Conservation (phyloP, 768 basidiomycete genomes). For the Amanita muscaria region DNA sequence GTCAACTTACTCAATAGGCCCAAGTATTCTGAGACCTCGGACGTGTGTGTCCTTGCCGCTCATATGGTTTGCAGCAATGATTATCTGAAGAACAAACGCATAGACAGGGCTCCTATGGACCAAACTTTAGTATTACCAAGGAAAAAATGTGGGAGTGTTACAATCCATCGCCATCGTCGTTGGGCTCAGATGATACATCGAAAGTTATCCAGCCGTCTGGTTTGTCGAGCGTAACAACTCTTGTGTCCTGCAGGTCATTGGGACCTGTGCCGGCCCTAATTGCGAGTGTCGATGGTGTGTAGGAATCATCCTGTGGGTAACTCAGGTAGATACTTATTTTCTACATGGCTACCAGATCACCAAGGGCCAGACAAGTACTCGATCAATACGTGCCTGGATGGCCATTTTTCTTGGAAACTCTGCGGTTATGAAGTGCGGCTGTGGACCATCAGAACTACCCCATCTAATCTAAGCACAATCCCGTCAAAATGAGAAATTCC, state of each 20-base stretch:
- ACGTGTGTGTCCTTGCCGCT: conserved; percentile 99
- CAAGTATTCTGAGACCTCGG: conserved; percentile 80
- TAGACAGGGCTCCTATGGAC: conserved; percentile 68
- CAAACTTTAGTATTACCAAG: background rate
- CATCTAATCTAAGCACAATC: conserved; percentile 6
- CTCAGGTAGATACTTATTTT: conserved; percentile 83
- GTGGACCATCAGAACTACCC: conserved; percentile 82
- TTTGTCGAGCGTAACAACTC: conserved; percentile 76
- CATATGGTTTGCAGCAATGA: conserved; percentile 90
- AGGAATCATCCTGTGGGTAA: conserved; percentile 85
- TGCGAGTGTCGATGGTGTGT: conserved; percentile 87
- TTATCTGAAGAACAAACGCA: conserved; percentile 85
- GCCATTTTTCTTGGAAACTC: conserved; percentile 88
- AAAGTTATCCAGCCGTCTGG: conserved; percentile 94
- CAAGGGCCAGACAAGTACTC: background rate
- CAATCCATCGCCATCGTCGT: conserved; percentile 75
- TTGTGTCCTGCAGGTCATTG: conserved; percentile 88
- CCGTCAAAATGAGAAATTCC: too few species aligned
- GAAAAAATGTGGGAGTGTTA: conserved; percentile 20
- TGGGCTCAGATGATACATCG: conserved; percentile 71
- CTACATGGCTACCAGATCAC: conserved; percentile 28
- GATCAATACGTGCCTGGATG: conserved; percentile 54
- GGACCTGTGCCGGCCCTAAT: conserved; percentile 89
- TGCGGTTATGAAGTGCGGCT: conserved; percentile 92
- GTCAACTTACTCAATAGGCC: conserved; percentile 61